phyloP scores from a whole-genome alignment of 208 protist species.

The Acanthamoeba pearcei region DNA sequence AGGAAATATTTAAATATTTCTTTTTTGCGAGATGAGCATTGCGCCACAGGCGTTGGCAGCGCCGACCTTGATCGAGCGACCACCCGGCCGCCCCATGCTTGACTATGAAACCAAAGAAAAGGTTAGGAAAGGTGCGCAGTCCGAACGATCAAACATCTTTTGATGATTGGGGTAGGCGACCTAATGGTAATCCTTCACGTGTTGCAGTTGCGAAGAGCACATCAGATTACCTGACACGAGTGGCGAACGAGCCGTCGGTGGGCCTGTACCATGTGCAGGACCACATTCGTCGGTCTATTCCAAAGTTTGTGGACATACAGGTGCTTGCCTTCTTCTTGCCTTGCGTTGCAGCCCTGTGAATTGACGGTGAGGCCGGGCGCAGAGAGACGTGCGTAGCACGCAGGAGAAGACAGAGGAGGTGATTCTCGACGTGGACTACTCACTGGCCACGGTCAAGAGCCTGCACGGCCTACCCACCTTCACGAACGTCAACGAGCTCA shows the following conservation, averaged over 20 bases:
- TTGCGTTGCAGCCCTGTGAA: not conserved
- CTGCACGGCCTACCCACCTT: slow-evolving; percentile 65
- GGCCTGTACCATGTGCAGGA: slow-evolving; percentile 67
- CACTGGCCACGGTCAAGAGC: slow-evolving; percentile 53
- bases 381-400: slow-evolving; percentile 33
- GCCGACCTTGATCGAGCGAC: not conserved
- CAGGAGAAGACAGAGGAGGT: slow-evolving; percentile 17
- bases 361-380: not conserved
- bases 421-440: slow-evolving; percentile 68
- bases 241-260: slow-evolving; percentile 54
- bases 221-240: slow-evolving; percentile 22
- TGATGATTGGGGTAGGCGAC: not conserved
- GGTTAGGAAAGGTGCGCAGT: not conserved
- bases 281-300: slow-evolving; percentile 13
- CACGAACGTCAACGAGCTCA: slow-evolving; percentile 13
- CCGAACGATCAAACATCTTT: too few relatives aligned
- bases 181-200: not conserved
- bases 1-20: not conserved
- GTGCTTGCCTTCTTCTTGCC: not conserved
- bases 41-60: not conserved
- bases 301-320: slow-evolving; percentile 50
- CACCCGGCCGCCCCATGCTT: not conserved
- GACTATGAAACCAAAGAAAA: slow-evolving; percentile 9
- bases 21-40: not conserved
- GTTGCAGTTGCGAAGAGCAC: slow-evolving; percentile 4